Evolutionary conservation across 2,329 filamentous ascomycete species (phyloP).

Genomic region (Hypoxylon sp.): DNA sequence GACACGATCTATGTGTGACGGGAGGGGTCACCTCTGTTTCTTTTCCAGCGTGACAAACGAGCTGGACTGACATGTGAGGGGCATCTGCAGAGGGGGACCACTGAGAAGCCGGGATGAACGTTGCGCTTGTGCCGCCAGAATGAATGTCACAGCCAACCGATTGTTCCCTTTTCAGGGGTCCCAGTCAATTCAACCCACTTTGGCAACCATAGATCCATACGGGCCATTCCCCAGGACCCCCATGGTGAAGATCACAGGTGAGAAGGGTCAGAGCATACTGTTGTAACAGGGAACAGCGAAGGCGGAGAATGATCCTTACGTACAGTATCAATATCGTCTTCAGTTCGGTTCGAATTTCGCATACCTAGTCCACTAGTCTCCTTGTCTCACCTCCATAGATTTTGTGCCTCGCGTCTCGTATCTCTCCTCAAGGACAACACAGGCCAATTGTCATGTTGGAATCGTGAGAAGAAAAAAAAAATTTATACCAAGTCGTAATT

Average conservation of each 20-base stretch:
- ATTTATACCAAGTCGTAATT: slow-evolving; percentile 38
- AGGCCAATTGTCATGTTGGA: slow-evolving; percentile 38
- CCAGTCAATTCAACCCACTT: slow-evolving; percentile 40
- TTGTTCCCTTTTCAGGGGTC: slow-evolving; percentile 38
- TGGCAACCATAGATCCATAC: slow-evolving; percentile 30
- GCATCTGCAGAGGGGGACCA: slow-evolving; percentile 32
- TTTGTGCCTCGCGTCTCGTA: slow-evolving; percentile 28
- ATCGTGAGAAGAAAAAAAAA: slow-evolving; percentile 24
- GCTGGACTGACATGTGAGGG: slow-evolving; percentile 43
- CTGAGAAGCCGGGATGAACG: slow-evolving; percentile 34
- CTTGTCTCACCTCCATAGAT: slow-evolving; percentile 39
- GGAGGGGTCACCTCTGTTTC: slow-evolving; percentile 34
- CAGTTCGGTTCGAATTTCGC: slow-evolving; percentile 22
- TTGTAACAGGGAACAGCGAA: slow-evolving; percentile 27
- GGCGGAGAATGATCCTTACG: slow-evolving; percentile 28
- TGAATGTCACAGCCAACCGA: slow-evolving; percentile 41
- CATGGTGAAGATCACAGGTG: slow-evolving; percentile 46
- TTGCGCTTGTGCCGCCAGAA: slow-evolving; percentile 46
- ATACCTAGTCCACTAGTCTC: slow-evolving; percentile 23
- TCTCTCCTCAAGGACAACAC: slow-evolving; percentile 21
- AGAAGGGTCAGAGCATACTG: slow-evolving; percentile 32
- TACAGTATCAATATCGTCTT: slow-evolving; percentile 24
- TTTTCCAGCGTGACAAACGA: slow-evolving; percentile 43
- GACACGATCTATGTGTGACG: slow-evolving; percentile 36
- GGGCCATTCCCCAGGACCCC: slow-evolving; percentile 40